Evolutionary conservation across 2,329 filamentous ascomycete species (phyloP).

Genomic region (Pezicula carpinea): DNA sequence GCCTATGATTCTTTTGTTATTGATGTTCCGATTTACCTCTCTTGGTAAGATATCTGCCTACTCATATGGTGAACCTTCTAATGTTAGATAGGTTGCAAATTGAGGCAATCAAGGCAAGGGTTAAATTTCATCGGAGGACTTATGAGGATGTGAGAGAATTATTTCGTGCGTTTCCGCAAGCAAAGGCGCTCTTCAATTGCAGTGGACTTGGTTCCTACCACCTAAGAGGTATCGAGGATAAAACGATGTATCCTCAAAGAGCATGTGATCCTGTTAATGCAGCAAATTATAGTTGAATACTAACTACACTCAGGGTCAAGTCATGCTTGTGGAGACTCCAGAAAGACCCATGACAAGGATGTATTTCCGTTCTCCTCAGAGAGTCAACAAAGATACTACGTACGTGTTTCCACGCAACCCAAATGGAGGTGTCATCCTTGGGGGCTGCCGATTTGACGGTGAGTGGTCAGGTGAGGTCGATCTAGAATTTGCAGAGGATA

Average conservation of each 20-base stretch:
- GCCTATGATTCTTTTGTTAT: conserved; percentile 56
- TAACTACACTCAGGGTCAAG: conserved; percentile 20
- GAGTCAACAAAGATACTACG: conserved; percentile 36
- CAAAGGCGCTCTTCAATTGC: conserved; percentile 20
- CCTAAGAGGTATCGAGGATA: conserved; percentile 24
- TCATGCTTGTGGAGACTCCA: conserved; percentile 33
- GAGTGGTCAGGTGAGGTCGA: conserved; percentile 29
- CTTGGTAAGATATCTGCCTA: conserved; percentile 46
- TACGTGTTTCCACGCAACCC: conserved; percentile 40
- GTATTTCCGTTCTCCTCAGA: conserved; percentile 36
- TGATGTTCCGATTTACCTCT: conserved; percentile 16
- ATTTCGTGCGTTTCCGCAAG: conserved; percentile 7
- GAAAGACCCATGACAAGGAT: conserved; percentile 32
- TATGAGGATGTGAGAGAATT: conserved; percentile 13
- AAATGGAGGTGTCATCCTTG: conserved; percentile 30
- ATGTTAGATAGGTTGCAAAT: conserved; percentile 60
- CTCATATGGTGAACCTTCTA: conserved; percentile 54
- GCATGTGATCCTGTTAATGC: no score
- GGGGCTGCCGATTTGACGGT: conserved; percentile 29
- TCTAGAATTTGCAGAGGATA: conserved; percentile 28
- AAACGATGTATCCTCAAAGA: conserved; percentile 24
- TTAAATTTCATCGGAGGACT: conserved; percentile 12
- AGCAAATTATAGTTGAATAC: background rate
- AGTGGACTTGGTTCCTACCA: conserved; percentile 21
- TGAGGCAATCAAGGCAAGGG: conserved; percentile 12